Base-by-base conservation (phyloP, 257 asterid genomes). In the Eucommia ulmoides region DNA sequence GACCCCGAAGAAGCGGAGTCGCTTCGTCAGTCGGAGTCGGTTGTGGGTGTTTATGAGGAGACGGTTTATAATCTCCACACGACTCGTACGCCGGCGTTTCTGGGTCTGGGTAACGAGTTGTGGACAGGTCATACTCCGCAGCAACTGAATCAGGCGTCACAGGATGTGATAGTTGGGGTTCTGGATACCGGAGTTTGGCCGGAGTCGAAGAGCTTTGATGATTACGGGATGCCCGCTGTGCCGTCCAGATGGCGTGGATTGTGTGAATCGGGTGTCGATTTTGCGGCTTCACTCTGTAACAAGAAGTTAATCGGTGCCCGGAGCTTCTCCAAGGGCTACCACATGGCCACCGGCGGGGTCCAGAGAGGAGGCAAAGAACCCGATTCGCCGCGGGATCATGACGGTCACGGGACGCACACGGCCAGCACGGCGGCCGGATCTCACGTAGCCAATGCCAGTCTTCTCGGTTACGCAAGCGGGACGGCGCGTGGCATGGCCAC, bases 101-200 rank as follows among this genome's bases (percentile, higher is more conserved):
- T 74, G 7, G 81, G 81, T 24, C 22, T 74, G 33, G 57, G 53
- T 41, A 18, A 51, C 1, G 67, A 45, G 9, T 21, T 56, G 16
- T 59, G 71, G 77, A 46, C 59, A 4, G 71, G 69, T 16, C 69
- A 50, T 10, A 54, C 33, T 20, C 55, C 55, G 14, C 72, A 60
- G 19, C 60, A 60, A 2, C 65, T 62, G 16, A 65, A 66, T 19
- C 64, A 46, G 22, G 72, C 73, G 15, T 29, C 66, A 0, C 76
- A 74, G 56, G 81, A 74, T 19, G 77, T 74, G 14, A 33, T 74
- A 18, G 33, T 74, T 3, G 81, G 77, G 0, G 74, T 74, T 0
- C 66, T 74, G 8, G 81, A 74, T 14, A 74, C 81, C 16, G 81
- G 81, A 0, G 77, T 74, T n/a, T 74, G 81, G 81, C 81, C 81